Conservation (phyloP, 305 asterid species). For the Euphrasia arctica region DNA sequence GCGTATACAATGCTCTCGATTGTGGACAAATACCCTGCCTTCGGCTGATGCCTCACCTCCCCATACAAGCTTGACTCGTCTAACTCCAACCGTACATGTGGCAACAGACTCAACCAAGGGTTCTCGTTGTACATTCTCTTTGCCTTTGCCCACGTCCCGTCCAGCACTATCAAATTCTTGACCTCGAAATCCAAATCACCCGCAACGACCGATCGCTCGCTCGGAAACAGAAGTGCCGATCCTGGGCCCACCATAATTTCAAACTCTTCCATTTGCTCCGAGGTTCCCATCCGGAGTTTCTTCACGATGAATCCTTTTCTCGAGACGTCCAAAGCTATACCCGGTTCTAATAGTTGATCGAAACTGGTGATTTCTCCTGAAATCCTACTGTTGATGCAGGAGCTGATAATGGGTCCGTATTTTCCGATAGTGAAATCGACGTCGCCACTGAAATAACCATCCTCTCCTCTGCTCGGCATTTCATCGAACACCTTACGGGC, state of each 20-base stretch:
- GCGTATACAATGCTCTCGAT: slow-evolving; percentile 91
- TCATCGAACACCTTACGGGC: slow-evolving; percentile 35
- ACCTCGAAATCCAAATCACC: slow-evolving; percentile 48
- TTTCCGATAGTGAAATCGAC: slow-evolving; percentile 45
- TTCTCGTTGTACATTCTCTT: slow-evolving; percentile 88
- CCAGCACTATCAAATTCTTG: slow-evolving; percentile 77
- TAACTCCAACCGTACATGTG: slow-evolving; percentile 62
- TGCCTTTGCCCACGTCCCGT: slow-evolving; percentile 95
- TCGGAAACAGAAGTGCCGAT: slow-evolving; percentile 76
- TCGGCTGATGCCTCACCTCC: slow-evolving; percentile 88
- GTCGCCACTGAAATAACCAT: slow-evolving; percentile 8
- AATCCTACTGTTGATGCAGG: slow-evolving; percentile 20
- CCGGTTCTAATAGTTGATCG: slow-evolving; percentile 25
- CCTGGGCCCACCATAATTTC: slow-evolving; percentile 54
- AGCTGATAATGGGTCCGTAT: slow-evolving; percentile 39
- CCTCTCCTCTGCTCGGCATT: slow-evolving; percentile 26
- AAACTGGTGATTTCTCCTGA: slow-evolving; percentile 24
- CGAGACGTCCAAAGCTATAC: slow-evolving; percentile 26
- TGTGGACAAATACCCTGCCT: slow-evolving; percentile 71
- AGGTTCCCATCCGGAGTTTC: slow-evolving; percentile 29
- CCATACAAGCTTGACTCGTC: slow-evolving; percentile 59
- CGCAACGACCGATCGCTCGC: slow-evolving; percentile 51
- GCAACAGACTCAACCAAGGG: slow-evolving; percentile 79
- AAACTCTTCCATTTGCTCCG: slow-evolving; percentile 50
- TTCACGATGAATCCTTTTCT: slow-evolving; percentile 58